Evolutionary conservation across 305 asterid species (phyloP).

Genomic region (Salvia sclarea): DNA sequence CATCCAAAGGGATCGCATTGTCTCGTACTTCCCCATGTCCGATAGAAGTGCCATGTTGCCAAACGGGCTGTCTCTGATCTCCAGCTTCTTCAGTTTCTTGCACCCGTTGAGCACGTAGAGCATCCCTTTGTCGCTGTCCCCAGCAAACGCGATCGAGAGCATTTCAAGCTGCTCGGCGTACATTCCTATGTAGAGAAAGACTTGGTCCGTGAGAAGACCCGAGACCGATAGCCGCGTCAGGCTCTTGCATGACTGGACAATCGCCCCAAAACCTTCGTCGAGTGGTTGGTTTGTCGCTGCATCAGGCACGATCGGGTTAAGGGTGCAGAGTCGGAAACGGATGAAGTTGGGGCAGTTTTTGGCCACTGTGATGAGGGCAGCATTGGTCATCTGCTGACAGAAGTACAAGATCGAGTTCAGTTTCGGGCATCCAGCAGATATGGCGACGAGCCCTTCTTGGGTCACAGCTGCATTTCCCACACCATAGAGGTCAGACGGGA

Average conservation of each 20-base stretch:
- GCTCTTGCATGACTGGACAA: slow-evolving; percentile 77
- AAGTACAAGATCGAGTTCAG: slow-evolving; percentile 67
- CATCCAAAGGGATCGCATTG: slow-evolving; percentile 99
- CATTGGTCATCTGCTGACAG: slow-evolving; percentile 86
- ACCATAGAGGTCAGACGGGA: slow-evolving; percentile 54
- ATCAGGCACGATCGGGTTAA: slow-evolving; percentile 64
- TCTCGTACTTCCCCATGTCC: slow-evolving; percentile 82
- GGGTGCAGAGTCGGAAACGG: slow-evolving; percentile 64
- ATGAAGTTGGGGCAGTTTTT: slow-evolving; percentile 82
- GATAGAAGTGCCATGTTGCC: slow-evolving; percentile 71
- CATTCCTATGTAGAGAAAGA: slow-evolving; percentile 83
- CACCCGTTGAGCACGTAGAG: slow-evolving; percentile 77
- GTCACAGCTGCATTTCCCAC: slow-evolving; percentile 62
- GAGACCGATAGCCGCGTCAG: slow-evolving; percentile 75
- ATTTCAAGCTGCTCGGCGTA: slow-evolving; percentile 85
- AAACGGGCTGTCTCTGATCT: slow-evolving; percentile 79
- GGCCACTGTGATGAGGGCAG: slow-evolving; percentile 76
- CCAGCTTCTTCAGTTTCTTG: slow-evolving; percentile 77
- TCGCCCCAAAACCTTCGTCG: slow-evolving; percentile 87
- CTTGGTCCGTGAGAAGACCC: slow-evolving; percentile 69
- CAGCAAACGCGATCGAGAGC: slow-evolving; percentile 83
- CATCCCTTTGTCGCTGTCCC: slow-evolving; percentile 81
- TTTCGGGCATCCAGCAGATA: slow-evolving; percentile 83
- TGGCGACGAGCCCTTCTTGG: slow-evolving; percentile 71
- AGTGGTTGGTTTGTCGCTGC: slow-evolving; percentile 70